phyloP scores from a whole-genome alignment of 176 grass and related monocot species.

The Carex pumila region DNA sequence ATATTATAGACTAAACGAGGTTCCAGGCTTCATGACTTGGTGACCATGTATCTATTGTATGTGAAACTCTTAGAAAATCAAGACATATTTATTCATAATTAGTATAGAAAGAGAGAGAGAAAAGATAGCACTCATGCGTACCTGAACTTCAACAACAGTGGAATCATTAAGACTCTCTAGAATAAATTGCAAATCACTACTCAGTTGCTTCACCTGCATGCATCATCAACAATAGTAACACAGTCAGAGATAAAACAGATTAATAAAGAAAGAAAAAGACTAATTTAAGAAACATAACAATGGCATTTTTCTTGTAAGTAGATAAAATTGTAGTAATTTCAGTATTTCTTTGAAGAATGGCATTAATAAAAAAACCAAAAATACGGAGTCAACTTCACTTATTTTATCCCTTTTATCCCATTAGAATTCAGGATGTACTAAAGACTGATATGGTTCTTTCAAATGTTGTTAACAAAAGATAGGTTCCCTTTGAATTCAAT shows the following conservation, averaged over 20 bases:
- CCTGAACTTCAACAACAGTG: constrained; percentile 66
- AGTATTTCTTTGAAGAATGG: background rate
- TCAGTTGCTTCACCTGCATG: constrained; percentile 36
- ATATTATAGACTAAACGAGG: no score
- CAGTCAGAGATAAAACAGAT: background rate
- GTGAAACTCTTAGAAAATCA: background rate
- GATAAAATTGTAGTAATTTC: background rate
- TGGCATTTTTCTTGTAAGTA: background rate
- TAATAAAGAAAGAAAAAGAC: background rate
- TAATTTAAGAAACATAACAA: background rate
- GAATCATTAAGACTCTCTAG: constrained; percentile 51
- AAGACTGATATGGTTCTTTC: background rate
- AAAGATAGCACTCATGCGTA: background rate
- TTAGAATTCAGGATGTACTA: background rate
- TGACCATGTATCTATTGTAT: background rate
- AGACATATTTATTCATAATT: background rate
- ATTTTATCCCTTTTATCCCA: background rate
- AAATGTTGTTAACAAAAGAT: background rate
- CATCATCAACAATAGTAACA: constrained; percentile 10
- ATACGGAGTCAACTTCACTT: background rate
- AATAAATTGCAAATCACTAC: constrained; percentile 22
- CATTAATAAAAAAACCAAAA: background rate
- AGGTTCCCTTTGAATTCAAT: background rate
- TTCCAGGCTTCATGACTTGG: no score
- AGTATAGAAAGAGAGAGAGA: background rate